These are phyloP conservation scores for Plectosphaerella sp. DNA, from an alignment of 2,329 filamentous ascomycete species.

Conservation along the genomic window DNA sequence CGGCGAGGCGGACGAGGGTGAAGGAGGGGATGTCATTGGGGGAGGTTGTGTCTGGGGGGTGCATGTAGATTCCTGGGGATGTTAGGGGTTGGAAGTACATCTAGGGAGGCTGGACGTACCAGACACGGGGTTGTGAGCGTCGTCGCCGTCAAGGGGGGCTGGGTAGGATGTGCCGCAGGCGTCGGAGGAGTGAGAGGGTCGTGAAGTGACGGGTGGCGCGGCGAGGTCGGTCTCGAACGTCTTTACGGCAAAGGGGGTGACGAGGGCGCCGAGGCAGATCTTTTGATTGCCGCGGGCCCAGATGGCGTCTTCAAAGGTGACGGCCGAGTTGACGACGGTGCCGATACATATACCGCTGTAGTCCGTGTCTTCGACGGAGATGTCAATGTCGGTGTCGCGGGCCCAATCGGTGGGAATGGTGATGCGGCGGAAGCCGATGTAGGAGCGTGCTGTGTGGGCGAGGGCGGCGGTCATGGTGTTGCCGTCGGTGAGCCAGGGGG, in stretches of 20 bases:
- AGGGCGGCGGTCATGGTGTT: constrained; percentile 36
- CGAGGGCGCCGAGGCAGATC: constrained; percentile 49
- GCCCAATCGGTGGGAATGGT: constrained; percentile 32
- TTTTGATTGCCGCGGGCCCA: constrained; percentile 31
- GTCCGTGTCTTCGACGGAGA: constrained; percentile 37
- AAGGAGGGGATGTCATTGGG: constrained; percentile 37
- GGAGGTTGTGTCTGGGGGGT: constrained; percentile 26
- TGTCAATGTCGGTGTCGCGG: constrained; percentile 25
- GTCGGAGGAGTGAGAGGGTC: constrained; percentile 37
- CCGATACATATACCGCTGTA: constrained; percentile 43
- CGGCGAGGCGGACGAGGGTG: constrained; percentile 48
- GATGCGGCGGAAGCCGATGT: constrained; percentile 51
- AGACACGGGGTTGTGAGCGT: constrained; percentile 40
- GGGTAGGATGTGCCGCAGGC: constrained; percentile 44
- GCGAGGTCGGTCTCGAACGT: constrained; percentile 45
- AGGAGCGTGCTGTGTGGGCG: constrained; percentile 45
- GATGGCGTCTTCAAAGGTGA: constrained; percentile 50
- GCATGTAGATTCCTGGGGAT: constrained; percentile 41
- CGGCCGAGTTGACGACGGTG: constrained; percentile 47
- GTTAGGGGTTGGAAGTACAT: constrained; percentile 7
- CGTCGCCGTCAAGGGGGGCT: constrained; percentile 18
- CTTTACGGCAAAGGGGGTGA: constrained; percentile 43
- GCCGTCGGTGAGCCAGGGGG: constrained; percentile 41
- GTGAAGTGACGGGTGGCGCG: constrained; percentile 21
- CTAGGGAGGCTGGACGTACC: constrained; percentile 23